Evolutionary conservation across 2,329 filamentous ascomycete species (phyloP), one percentile per base, ranked within the genome.

Genomic region (Purpureocillium lavendulum): DNA sequence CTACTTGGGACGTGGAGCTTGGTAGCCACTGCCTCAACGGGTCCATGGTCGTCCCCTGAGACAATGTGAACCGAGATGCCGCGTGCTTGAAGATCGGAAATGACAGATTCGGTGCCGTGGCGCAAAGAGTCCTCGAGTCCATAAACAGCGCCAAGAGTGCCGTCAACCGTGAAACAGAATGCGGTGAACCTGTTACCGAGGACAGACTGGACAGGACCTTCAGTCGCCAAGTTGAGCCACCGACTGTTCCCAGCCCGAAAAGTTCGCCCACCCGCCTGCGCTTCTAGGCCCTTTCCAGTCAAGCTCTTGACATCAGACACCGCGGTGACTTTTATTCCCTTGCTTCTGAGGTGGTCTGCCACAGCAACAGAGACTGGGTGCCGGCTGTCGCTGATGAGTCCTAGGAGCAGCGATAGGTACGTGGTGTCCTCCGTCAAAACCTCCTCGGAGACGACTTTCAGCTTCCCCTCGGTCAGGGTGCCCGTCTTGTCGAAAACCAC

Each of bases 401-500:
- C 58, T 12, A 58, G 40, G 3, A 61, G 55, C 2, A 57, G 41
- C 1, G 49, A 34, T 29, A 52, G 40, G 1, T 40, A 35, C 11
- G 29, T 30, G 0, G 38, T 18, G 1, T 44, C 15, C 0, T 44
- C 35, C 2, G 16, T 32, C 14, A 40, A 4, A n/a, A 21, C 41
- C 16, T 43, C 16, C 5, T 48, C 45, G 10, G 10, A 18, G 43
- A 55, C 54, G 40, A 75, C 57, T 33, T 61, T 57, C 26, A 83
- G 49, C 3, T 69, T 66, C 0, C 79, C 81, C 18, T 66, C 55
- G 0, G 84, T 89, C 8, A 90, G 56, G 0, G 84, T 90, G 0
- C 85, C 84, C 0, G 86, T 90, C 59, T 90, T 90, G 64, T 90
- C 84, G 48, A 90, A 84, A 0, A 90, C 70, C 2, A 88, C 73